Evolutionary conservation across 2,329 filamentous ascomycete species (phyloP), one percentile per base, ranked within the genome.

Genomic region (Ceratocystis lukuohia): DNA sequence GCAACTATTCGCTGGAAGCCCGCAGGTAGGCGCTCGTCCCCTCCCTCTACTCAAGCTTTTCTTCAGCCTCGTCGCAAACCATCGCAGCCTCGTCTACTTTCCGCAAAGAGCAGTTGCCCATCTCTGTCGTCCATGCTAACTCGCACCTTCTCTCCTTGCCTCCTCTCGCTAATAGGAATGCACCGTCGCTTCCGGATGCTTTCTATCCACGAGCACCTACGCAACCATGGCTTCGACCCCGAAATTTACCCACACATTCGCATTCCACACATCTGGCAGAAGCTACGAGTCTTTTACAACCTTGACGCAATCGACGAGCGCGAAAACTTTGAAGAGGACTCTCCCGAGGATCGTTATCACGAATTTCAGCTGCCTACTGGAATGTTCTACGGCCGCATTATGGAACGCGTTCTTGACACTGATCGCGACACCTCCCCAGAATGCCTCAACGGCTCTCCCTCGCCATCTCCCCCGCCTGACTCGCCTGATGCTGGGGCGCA

Each of bases 181-280:
- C 91, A 96, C 78, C 95, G 93, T 74, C 91, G 96, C 75, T 96
- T 96, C 74, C 87, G 90, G 68, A 92, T 96, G 82, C 85, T 96
- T 69, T 86, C 90, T 7, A 90, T 96, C 67, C 88, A 88, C 57
- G 86, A 92, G 71, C 84, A 90, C 71, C 78, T 95, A 68, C 85
- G 87, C 70, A 90, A 88, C 71, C 88, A 92, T 75, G 91, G 91
- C 72, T 88, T 89, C 73, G 82, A 91, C 74, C 83, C 87, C 64
- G 80, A 88, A 72, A 71, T 84, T 70, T 79, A 85, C 71, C 82
- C 83, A 17, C 94, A 99, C 77, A 96, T 91, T 50, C 87, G 88
- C 68, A 94, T 96, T 70, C 88, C 89, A 0, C 88, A 89, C 50
- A 96, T 99, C 70, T 97, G 94, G 93, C 81, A 83, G 71, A 97